phyloP scores from a whole-genome alignment of 2,329 filamentous ascomycete species.

The Colletotrichum sp. region DNA sequence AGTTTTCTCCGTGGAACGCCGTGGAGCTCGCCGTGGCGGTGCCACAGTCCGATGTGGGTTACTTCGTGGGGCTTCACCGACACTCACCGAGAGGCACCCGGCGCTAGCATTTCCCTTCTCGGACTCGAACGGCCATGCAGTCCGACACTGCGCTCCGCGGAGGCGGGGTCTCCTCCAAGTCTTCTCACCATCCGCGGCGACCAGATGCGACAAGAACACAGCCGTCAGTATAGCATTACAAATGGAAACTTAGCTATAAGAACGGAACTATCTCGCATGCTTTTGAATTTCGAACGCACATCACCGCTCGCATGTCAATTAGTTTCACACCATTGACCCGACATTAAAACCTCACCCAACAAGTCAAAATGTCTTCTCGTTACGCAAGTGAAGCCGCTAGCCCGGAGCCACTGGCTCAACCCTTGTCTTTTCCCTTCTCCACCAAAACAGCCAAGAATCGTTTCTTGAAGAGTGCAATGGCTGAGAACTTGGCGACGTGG shows the following conservation, averaged over 20 bases:
- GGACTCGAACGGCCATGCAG: background rate
- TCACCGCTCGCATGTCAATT: background rate
- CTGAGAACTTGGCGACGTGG: conserved; percentile 68
- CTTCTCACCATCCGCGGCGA: background rate
- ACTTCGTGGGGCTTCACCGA: background rate
- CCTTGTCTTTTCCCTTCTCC: conserved; percentile 55
- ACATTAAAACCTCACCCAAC: background rate
- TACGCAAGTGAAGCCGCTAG: background rate
- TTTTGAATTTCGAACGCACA: background rate
- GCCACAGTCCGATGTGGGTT: background rate
- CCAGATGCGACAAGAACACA: background rate
- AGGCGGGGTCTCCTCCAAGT: background rate
- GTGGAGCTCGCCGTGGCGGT: background rate
- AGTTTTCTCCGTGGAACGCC: conserved; percentile 9
- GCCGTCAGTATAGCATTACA: background rate
- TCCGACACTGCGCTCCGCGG: background rate
- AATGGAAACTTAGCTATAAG: background rate
- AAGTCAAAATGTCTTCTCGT: background rate
- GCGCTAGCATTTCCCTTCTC: background rate
- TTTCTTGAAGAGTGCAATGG: conserved; percentile 74
- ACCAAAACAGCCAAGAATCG: conserved; percentile 64
- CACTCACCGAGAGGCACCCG: background rate
- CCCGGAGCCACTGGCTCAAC: conserved; percentile 39
- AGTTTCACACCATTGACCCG: background rate
- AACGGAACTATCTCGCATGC: background rate